phyloP scores from a whole-genome alignment of 2,329 filamentous ascomycete genomes.

The Fusarium sp. region DNA sequence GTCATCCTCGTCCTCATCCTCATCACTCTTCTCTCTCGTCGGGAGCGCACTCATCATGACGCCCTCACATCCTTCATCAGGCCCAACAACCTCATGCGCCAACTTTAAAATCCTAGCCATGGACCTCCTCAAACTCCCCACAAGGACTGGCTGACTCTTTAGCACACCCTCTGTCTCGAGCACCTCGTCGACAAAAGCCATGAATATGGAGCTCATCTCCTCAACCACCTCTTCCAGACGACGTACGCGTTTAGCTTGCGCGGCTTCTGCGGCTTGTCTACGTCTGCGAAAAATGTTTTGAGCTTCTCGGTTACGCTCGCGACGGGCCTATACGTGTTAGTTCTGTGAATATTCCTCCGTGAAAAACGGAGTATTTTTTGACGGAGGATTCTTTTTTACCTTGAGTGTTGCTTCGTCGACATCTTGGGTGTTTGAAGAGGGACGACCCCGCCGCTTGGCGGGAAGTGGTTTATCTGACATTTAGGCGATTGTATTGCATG shows the following conservation, averaged over 20 bases:
- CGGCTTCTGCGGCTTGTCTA: slow-evolving; percentile 44
- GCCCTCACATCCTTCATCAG: slow-evolving; percentile 33
- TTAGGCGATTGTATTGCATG: neutral
- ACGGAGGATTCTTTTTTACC: slow-evolving; percentile 8
- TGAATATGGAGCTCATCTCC: slow-evolving; percentile 47
- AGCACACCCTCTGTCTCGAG: slow-evolving; percentile 42
- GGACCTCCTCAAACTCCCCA: slow-evolving; percentile 32
- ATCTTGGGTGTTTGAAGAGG: slow-evolving; percentile 28
- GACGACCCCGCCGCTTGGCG: slow-evolving; percentile 38
- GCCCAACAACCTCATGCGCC: slow-evolving; percentile 43
- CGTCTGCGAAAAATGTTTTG: slow-evolving; percentile 46
- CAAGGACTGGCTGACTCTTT: slow-evolving; percentile 30
- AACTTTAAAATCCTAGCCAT: slow-evolving; percentile 40
- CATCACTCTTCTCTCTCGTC: neutral
- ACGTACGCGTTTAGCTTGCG: slow-evolving; percentile 41
- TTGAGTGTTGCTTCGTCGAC: slow-evolving; percentile 43
- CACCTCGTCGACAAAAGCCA: slow-evolving; percentile 45
- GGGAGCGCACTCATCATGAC: slow-evolving; percentile 22
- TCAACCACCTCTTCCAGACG: slow-evolving; percentile 45
- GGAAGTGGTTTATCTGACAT: slow-evolving; percentile 23
- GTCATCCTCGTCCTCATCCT: neutral
- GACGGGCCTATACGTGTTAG: slow-evolving; percentile 33
- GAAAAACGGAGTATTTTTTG: neutral
- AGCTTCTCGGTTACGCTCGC: slow-evolving; percentile 46
- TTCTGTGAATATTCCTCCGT: too few species aligned